Base-by-base conservation (phyloP, 2,329 filamentous ascomycete species). In the Fusarium decemcellulare region DNA sequence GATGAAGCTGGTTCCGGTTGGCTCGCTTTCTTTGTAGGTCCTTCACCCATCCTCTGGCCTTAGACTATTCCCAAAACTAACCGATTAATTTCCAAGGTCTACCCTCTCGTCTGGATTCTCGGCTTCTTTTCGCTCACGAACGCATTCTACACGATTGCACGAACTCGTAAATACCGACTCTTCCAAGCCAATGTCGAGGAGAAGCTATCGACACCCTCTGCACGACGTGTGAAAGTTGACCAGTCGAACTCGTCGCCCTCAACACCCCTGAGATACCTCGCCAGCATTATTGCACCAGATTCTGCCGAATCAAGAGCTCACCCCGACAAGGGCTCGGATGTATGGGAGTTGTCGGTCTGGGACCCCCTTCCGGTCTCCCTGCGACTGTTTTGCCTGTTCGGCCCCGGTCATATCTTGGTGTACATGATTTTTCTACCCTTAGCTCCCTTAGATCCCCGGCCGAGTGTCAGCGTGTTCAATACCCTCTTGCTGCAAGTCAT, bases 281-380 rank as follows among this genome's bases (percentile, higher is more conserved):
- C 90, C 30, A 89, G 87, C 67, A 83, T 93, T 46, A 81, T 97
- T 36, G 86, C 89, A 2, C 82, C 87, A 29, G 89, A 91, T 37
- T 91, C 89, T 23, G 93, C 94, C n/a, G 90, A 95, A 70, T 91
- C 93, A 29, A 90, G 94, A 76, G 92, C 94, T 30, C 93, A 98
- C 80, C 93, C 95, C 0, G 92, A 96, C 76, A 89, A 91, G 60
- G 87, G 88, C 29, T 88, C 91, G 11, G 95, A 99, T 79, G 96
- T 99, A 10, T 99, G 96, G 96, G 95, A 99, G 80, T 82, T 99
- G 52, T 88, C 92, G 2, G 87, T 98, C 8, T 99, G 96, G 96
- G 95, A 98, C 77, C 96, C 97, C 36, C 87, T 95, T 48, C 94
- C 95, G 3, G 86, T 97, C 37, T 94, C 90, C 47, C 82, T 98